Base-by-base conservation (phyloP, 2,329 filamentous ascomycete species). In the Neurospora sp. region DNA sequence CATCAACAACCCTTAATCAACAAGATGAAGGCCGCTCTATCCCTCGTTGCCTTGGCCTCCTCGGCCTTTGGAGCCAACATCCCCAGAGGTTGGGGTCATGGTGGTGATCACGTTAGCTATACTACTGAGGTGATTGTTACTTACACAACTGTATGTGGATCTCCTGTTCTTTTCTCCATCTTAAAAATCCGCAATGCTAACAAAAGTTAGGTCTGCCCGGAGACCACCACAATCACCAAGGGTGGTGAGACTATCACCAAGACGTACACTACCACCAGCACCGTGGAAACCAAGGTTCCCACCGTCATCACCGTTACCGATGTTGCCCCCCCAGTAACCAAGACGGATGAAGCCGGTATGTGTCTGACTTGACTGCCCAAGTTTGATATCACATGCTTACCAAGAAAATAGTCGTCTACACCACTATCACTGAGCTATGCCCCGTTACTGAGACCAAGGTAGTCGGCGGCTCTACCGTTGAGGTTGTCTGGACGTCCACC, bases 401-500 rank as follows among this genome's bases (percentile, higher is more conserved):
- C 38, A 76, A 78, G 46, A 79, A 33, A 70, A 78, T 79, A 12
- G 77, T 82, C 8, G 77, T 77, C 19, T 82, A 83, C 74, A 79
- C 76, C 8, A 85, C 83, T 6, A 69, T 80, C 41, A 85, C 83
- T 15, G 80, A 78, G 17, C 76, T 84, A 15, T 83, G 81, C 75
- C 81, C 82, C 8, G 74, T 85, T 15, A 85, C 83, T 1, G 78
- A 82, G 73, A 82, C 81, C 66, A 81, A 80, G 75, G 83, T 81
- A 1, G 68, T 84, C 3, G 79, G 75, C 36, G 84, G 84, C 37
- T 74, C 78, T 46, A 80, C 80, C 3, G 76, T 82, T 0, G 78
- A 81, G 12, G 77, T 81, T 19, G 81, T 80, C 28, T 81, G 79
- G 78, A 81, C 79, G 6, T 80, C 79, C 12, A 83, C 79, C 1